Base-by-base conservation (phyloP, 805 yeast species). In the Candida succiphila region DNA sequence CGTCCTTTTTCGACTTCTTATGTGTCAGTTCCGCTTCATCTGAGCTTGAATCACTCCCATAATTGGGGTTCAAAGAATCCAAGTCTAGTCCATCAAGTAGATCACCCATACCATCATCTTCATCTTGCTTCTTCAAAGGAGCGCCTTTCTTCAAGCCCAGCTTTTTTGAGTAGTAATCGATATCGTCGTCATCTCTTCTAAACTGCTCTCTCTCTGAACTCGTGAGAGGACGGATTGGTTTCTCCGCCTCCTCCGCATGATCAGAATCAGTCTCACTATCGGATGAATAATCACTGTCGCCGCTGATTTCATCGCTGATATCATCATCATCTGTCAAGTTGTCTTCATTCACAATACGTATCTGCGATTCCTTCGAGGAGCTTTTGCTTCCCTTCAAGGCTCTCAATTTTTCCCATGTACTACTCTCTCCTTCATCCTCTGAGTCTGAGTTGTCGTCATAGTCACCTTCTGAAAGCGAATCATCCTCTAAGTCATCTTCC, bases 91-190 rank as follows among this genome's bases (percentile, higher is more conserved):
- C 33, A 23, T 33, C 31, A 14, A 21, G 12, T 14, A 20, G n/a
- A n/a, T 15, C 30, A 14, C 31, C 32, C 17, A 25, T 25, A 17
- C 25, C 20, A 17, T 31, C 34, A 25, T 34, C 35, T 32, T 34
- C 21, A 33, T 25, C 17, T 31, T 32, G 26, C 30, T 22, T 17
- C 21, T 30, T 12, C 5, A 14, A 22, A 22, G n/a, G 10, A 14
- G 20, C 29, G 23, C 9, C 70, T 40, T 73, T 72, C 37, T 63
- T 65, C 45, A 82, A 53, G 1, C 89, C 89, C 14, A 85, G 61
- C 47, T 80, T 75, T 41, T 80, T 79, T 3, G 95, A 87, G 51
- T 83, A 84, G 48, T 76, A 83, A 37, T 67, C 72, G 58, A 81
- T 78, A 34, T 86, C 94, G 39, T 72, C 75, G 40, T 84, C 92